phyloP scores from a whole-genome alignment of 495 filamentous ascomycete genomes.

The Cairneyella variabilis region DNA sequence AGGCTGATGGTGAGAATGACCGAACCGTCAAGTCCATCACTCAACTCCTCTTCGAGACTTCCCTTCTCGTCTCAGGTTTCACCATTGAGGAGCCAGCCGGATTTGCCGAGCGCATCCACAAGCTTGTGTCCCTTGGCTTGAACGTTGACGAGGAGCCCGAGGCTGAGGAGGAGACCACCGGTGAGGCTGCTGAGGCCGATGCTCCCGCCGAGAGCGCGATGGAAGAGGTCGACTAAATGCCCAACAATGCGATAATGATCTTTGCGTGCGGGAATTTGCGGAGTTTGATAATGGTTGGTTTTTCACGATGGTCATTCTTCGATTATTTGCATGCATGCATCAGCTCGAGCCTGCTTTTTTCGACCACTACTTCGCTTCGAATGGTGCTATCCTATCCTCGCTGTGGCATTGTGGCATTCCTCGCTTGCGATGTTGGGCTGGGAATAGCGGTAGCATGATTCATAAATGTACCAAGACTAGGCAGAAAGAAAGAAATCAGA shows the following conservation, averaged over 20 bases:
- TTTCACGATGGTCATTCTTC: too few species aligned
- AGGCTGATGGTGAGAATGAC: conserved; percentile 94
- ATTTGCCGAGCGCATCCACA: conserved; percentile 98
- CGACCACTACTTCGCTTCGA: too few species aligned
- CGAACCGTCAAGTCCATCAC: conserved; percentile 98
- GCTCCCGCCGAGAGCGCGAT: conserved; percentile 58
- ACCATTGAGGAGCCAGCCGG: conserved; percentile 97
- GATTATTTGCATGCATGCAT: too few species aligned
- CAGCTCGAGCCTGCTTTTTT: too few species aligned
- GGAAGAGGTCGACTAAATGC: conserved; percentile 62
- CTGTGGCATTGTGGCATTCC: too few species aligned
- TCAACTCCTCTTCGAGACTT: conserved; percentile 97
- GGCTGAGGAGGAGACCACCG: conserved; percentile 57
- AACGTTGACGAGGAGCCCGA: conserved; percentile 93
- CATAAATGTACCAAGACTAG: too few species aligned
- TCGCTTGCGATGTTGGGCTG: too few species aligned
- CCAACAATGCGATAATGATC: conserved; percentile 8
- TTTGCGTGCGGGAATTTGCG: conserved; percentile 22
- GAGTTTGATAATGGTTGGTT: too few species aligned
- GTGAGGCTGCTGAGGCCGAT: conserved; percentile 49
- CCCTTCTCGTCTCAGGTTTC: conserved; percentile 96
- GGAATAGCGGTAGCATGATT: too few species aligned
- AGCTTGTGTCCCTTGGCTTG: conserved; percentile 92
- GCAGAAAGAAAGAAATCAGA: too few species aligned
- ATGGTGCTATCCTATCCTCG: too few species aligned